These are phyloP conservation scores for Ruellia speciosa DNA, from an alignment of 305 asterid genomes.

Conservation along the genomic window DNA sequence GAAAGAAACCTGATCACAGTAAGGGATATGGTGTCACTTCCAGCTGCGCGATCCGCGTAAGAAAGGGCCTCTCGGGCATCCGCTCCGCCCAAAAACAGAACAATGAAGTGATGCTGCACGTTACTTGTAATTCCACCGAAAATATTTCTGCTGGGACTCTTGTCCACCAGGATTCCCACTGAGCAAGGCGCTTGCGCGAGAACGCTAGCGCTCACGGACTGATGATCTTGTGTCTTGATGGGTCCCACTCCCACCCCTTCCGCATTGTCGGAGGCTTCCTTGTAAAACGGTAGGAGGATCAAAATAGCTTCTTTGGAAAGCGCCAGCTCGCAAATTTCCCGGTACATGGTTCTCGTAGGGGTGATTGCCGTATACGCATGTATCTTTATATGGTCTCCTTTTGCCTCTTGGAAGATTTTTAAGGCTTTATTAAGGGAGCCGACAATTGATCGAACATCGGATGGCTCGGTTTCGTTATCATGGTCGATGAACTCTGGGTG, in stretches of 20 bases:
- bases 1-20: slow-evolving; percentile 59
- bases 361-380: slow-evolving; percentile 47
- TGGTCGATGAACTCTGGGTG: slow-evolving; percentile 55
- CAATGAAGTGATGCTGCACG: slow-evolving; percentile 31
- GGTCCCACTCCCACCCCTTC: slow-evolving; percentile 15
- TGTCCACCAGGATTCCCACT: slow-evolving; percentile 51
- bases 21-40: slow-evolving; percentile 34
- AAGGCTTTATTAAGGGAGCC: slow-evolving; percentile 46
- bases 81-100: slow-evolving; percentile 76
- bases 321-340: slow-evolving; percentile 70
- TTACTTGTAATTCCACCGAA: slow-evolving; percentile 15
- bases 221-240: slow-evolving; percentile 15
- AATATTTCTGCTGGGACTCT: slow-evolving; percentile 21
- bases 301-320: slow-evolving; percentile 49
- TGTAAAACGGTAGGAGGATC: slow-evolving; percentile 43
- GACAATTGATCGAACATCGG: slow-evolving; percentile 10
- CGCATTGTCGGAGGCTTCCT: slow-evolving; percentile 16
- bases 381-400: slow-evolving; percentile 32
- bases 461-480: slow-evolving; percentile 24
- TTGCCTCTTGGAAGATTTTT: slow-evolving; percentile 37
- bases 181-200: slow-evolving; percentile 74
- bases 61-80: slow-evolving; percentile 77
- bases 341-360: slow-evolving; percentile 54
- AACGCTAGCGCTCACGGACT: slow-evolving; percentile 34
- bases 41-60: slow-evolving; percentile 53